A percentile compares a stretch with the other conserved stretches of the same genome.
phyloP scores from a whole-genome alignment of 352 stramenopile species.

The Phytophthora melonis region DNA sequence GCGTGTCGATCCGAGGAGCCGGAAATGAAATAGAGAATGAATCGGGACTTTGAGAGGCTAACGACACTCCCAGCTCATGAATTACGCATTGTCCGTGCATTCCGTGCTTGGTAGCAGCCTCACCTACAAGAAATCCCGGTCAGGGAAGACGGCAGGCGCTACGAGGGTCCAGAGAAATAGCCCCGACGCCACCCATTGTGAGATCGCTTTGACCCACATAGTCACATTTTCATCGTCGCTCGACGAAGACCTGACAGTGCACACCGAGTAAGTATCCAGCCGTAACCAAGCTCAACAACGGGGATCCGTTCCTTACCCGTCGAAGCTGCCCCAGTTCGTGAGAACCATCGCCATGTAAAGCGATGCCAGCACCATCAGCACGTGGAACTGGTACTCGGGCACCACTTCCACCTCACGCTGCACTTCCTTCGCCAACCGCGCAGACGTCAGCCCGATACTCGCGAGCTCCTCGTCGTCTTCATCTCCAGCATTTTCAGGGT shows the following conservation, averaged over 20 bases:
- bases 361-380: constrained; percentile 77
- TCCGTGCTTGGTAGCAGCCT: too few relatives aligned
- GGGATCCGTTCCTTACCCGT: constrained; percentile 43
- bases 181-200: constrained; percentile 91
- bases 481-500: constrained; percentile 21
- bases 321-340: constrained; percentile 76
- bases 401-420: constrained; percentile 30
- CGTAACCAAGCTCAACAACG: too few relatives aligned
- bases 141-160: constrained; percentile 91
- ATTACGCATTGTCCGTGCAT: constrained; percentile 6
- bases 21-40: constrained; percentile 41
- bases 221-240: constrained; percentile 69
- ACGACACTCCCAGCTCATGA: neutral
- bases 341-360: constrained; percentile 89
- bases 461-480: constrained; percentile 45
- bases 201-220: constrained; percentile 96
- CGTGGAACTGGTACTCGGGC: constrained; percentile 79
- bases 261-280: constrained; percentile 3
- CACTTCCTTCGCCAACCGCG: constrained; percentile 23
- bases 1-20: constrained; percentile 60
- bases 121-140: constrained; percentile 88
- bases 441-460: constrained; percentile 34
- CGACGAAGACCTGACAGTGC: constrained; percentile 41
- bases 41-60: too few relatives aligned
- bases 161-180: constrained; percentile 96